Evolutionary conservation across 2,329 filamentous ascomycete species (phyloP).

Genomic region (Ilyonectria robusta): DNA sequence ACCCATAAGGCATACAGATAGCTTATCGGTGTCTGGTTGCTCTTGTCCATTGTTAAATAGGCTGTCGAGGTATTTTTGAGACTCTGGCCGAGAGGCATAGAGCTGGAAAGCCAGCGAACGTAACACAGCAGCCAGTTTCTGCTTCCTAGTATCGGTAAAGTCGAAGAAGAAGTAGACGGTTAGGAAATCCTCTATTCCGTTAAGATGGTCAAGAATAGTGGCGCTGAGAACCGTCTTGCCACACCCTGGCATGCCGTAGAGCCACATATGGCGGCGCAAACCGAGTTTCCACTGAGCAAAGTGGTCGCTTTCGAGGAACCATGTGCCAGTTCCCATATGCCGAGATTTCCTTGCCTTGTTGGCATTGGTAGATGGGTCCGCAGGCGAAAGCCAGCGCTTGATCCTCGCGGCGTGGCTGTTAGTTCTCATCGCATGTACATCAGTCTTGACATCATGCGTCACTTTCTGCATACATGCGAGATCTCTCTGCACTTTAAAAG

Average conservation of each 20-base stretch:
- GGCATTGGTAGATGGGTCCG: conserved; percentile 27
- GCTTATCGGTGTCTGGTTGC: not conserved
- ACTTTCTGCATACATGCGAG: not conserved
- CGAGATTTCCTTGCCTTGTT: conserved; percentile 26
- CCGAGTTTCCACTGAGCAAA: conserved; percentile 35
- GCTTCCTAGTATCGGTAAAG: conserved; percentile 38
- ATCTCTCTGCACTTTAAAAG: not conserved
- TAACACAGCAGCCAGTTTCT: conserved; percentile 27
- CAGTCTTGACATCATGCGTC: not conserved
- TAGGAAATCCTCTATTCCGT: not conserved
- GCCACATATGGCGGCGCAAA: conserved; percentile 36
- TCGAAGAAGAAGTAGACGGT: conserved; percentile 41
- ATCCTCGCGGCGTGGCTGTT: not conserved
- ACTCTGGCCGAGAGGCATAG: conserved; percentile 23
- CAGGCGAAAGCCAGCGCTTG: conserved; percentile 31
- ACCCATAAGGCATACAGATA: conserved; percentile 1
- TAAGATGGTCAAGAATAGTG: conserved; percentile 34
- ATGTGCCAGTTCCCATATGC: conserved; percentile 26
- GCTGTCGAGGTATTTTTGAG: not conserved
- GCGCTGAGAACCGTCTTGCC: conserved; percentile 41
- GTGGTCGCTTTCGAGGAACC: conserved; percentile 27
- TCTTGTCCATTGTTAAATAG: not conserved
- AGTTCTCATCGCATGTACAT: not conserved
- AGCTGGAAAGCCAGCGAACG: conserved; percentile 38
- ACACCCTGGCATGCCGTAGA: conserved; percentile 35